A percentile compares a stretch with the other conserved stretches of the same genome.
These are phyloP conservation scores for Hyparrhenia diplandra DNA, from an alignment of 176 grass and related monocot genomes.

Conservation along the genomic window DNA sequence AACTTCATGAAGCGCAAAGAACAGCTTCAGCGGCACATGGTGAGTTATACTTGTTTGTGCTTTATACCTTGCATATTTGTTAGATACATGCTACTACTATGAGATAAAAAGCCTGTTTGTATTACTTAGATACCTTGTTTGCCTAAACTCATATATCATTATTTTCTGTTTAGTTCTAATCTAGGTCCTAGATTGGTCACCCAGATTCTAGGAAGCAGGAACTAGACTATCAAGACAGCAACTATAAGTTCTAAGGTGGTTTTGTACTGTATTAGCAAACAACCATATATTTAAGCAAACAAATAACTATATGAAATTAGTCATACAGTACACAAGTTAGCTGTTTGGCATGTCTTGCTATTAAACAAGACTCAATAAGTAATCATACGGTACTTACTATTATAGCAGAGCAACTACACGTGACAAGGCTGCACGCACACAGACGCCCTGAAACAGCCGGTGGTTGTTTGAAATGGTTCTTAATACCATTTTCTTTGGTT, in stretches of 20 bases:
- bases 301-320: not conserved
- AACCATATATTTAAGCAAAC: not conserved
- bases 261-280: not conserved
- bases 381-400: not conserved
- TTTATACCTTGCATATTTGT: not conserved
- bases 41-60: constrained; percentile 31
- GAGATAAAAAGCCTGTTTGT: no score
- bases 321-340: no score
- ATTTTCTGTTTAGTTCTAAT: not conserved
- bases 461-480: not conserved
- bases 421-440: not conserved
- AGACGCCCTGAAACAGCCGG: not conserved
- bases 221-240: not conserved
- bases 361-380: not conserved
- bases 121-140: no score
- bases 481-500: constrained; percentile 27
- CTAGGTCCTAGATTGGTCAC: not conserved
- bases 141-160: not conserved
- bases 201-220: not conserved
- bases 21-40: constrained; percentile 99
- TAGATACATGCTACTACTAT: constrained; percentile 10
- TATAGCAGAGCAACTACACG: not conserved
- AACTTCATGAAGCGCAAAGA: constrained; percentile 99
- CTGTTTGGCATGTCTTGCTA: not conserved
- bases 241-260: not conserved